Conservation (phyloP, 106 monocot species). For the Hemerocallis citrina region DNA sequence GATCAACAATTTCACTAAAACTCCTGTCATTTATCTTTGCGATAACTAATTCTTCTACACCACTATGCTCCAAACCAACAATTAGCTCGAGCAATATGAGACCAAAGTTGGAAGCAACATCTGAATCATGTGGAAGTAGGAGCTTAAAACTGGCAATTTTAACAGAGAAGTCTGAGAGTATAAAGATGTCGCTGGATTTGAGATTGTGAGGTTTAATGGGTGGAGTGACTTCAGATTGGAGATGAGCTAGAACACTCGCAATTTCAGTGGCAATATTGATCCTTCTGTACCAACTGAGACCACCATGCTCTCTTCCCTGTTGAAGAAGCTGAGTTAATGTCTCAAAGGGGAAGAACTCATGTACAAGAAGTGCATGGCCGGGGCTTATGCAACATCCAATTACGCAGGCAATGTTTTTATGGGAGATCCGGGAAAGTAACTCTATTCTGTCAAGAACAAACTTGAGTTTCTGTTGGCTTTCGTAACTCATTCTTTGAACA, state of each 20-base stretch:
- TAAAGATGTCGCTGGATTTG: conserved; percentile 51
- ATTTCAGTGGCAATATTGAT: conserved; percentile 62
- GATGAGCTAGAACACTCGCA: conserved; percentile 52
- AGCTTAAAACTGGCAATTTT: conserved; percentile 59
- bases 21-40: conserved; percentile 39
- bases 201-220: conserved; percentile 38
- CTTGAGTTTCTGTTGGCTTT: conserved; percentile 22
- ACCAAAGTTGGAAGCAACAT: conserved; percentile 49
- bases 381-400: conserved; percentile 64
- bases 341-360: conserved; percentile 48
- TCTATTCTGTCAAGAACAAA: conserved; percentile 40
- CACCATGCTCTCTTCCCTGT: conserved; percentile 10
- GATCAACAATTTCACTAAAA: conserved; percentile 67
- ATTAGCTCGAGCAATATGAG: conserved; percentile 58
- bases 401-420: conserved; percentile 51
- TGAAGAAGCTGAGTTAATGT: conserved; percentile 45
- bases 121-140: conserved; percentile 15
- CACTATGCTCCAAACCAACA: conserved; percentile 27
- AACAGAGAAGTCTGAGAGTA: conserved; percentile 29
- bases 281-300: conserved; percentile 55
- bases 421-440: conserved; percentile 43
- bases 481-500: conserved; percentile 55
- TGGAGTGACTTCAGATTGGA: conserved; percentile 41
- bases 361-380: conserved; percentile 44
- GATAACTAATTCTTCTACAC: conserved; percentile 19